Percentiles rank a stretch among this genome's conserved stretches.
phyloP scores from a whole-genome alignment of 2,329 filamentous ascomycete species.

The Colletotrichum siamense region DNA sequence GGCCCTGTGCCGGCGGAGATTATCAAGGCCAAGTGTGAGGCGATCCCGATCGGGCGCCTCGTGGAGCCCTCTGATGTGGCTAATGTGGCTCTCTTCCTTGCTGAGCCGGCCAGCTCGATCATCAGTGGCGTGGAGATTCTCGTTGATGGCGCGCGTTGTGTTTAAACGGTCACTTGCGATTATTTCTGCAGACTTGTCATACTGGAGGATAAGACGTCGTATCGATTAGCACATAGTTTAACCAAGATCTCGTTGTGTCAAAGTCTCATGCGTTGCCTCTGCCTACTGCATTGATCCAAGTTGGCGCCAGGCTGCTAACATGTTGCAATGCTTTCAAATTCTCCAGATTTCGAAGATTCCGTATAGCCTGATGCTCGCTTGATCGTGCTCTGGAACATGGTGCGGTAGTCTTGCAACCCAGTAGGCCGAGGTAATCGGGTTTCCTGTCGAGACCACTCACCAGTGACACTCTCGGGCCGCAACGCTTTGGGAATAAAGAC shows the following conservation, averaged over 20 bases:
- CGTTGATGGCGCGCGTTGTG: not conserved
- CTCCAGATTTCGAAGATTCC: rapidly evolving
- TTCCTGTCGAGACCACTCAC: not conserved
- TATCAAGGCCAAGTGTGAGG: not conserved
- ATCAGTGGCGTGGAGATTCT: not conserved
- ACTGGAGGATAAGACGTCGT: not conserved
- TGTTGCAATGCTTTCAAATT: rapidly evolving
- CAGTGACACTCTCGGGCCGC: not conserved
- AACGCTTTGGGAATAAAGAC: not conserved
- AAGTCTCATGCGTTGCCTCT: not conserved
- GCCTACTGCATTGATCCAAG: rapidly evolving
- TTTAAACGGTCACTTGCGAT: not conserved
- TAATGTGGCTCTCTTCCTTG: not conserved
- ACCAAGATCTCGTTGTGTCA: rapidly evolving
- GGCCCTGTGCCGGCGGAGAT: not conserved
- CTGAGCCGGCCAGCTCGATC: not conserved
- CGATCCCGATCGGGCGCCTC: not conserved
- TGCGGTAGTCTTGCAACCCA: not conserved
- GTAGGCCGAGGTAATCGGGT: not conserved
- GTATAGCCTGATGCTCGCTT: rapidly evolving
- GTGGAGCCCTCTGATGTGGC: not conserved
- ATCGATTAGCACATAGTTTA: not conserved
- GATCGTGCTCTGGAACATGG: rapidly evolving
- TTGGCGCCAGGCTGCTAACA: rapidly evolving
- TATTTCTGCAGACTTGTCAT: not conserved